Conservation (phyloP, 805 yeast genomes). For the Pichia rugopelliculosa region DNA sequence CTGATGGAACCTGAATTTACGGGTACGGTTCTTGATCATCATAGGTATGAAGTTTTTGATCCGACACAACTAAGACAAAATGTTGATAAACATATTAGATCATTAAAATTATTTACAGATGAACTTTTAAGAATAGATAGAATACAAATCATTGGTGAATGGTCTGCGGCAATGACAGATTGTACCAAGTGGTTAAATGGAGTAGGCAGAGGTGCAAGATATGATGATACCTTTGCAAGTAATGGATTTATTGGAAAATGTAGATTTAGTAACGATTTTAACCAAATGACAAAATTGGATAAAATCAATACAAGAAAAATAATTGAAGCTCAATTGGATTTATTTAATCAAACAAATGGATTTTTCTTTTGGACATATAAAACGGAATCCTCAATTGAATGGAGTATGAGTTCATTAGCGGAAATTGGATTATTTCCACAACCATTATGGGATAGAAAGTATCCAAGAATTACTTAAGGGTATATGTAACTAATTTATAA, state of each 20-base stretch:
- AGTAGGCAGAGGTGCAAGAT: conserved; percentile 59
- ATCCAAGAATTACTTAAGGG: conserved; percentile 53
- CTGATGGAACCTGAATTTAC: conserved; percentile 8
- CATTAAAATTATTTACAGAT: conserved; percentile 46
- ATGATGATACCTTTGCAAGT: conserved; percentile 46
- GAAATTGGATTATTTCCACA: conserved; percentile 50
- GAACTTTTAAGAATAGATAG: conserved; percentile 30
- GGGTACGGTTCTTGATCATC: conserved; percentile 78
- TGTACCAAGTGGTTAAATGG: conserved; percentile 68
- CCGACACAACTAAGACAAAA: conserved; percentile 46
- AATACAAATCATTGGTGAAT: conserved; percentile 57
- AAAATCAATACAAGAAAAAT: conserved; percentile 42
- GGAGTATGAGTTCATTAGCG: conserved; percentile 54
- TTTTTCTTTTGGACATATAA: conserved; percentile 71
- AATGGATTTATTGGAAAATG: conserved; percentile 48
- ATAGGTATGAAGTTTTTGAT: conserved; percentile 83
- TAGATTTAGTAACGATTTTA: conserved; percentile 29
- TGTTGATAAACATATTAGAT: conserved; percentile 54
- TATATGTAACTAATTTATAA: too few species aligned
- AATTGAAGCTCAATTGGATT: conserved; percentile 55
- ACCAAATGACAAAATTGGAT: conserved; percentile 37
- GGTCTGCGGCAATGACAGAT: conserved; percentile 66
- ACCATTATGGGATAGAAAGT: conserved; percentile 57
- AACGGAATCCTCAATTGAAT: conserved; percentile 57
- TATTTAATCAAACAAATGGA: conserved; percentile 41